Evolutionary conservation across 2,329 filamentous ascomycete genomes (phyloP).

Genomic region (Colletotrichum sp.): DNA sequence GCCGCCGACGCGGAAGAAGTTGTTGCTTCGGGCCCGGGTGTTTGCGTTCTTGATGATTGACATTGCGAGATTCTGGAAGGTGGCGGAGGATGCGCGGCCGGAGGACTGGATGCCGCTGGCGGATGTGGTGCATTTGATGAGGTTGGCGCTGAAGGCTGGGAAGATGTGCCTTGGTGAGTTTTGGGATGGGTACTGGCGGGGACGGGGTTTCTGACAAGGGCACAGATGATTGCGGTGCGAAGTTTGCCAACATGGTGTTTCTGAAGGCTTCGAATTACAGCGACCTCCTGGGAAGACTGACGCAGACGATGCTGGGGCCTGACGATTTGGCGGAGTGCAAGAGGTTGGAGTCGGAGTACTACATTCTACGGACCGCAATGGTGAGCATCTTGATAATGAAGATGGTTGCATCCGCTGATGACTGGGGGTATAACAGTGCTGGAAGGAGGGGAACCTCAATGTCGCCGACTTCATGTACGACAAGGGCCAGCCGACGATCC

Average conservation of each 20-base stretch:
- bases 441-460: constrained; percentile 74
- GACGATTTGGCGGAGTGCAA: constrained; percentile 34
- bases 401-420: not conserved
- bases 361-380: constrained; percentile 68
- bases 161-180: constrained; percentile 65
- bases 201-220: constrained; percentile 7
- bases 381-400: constrained; percentile 46
- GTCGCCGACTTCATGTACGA: constrained; percentile 80
- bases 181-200: not conserved
- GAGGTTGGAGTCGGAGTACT: constrained; percentile 64
- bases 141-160: constrained; percentile 70
- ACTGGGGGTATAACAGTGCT: constrained; percentile 58
- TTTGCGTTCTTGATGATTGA: constrained; percentile 75
- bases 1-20: constrained; percentile 26
- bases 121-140: constrained; percentile 64
- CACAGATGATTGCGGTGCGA: constrained; percentile 56
- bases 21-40: constrained; percentile 47
- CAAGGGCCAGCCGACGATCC: constrained; percentile 54
- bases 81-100: constrained; percentile 10
- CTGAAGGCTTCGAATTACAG: constrained; percentile 68
- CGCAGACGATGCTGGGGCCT: constrained; percentile 26
- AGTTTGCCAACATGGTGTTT: constrained; percentile 65
- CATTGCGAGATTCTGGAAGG: constrained; percentile 46
- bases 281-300: constrained; percentile 37
- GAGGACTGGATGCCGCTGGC: constrained; percentile 18